Evolutionary conservation across 768 basidiomycete genomes (phyloP).

Genomic region (Suillus occidentalis): DNA sequence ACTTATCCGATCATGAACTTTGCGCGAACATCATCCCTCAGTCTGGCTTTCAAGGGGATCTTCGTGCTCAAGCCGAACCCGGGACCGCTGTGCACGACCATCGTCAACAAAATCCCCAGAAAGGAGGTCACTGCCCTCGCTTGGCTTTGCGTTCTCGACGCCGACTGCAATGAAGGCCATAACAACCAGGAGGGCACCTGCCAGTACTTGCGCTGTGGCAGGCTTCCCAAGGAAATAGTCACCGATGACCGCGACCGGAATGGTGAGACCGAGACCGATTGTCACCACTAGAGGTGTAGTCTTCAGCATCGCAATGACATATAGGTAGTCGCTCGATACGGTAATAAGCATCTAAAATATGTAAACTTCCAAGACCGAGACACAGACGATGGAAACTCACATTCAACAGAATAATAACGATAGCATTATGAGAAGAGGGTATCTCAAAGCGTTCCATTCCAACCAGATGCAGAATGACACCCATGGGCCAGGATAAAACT

Average conservation of each 20-base stretch:
- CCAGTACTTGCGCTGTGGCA: slow-evolving; percentile 55
- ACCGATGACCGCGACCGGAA: slow-evolving; percentile 86
- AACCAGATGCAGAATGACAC: slow-evolving; percentile 69
- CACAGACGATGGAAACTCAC: slow-evolving; percentile 37
- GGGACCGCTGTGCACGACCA: slow-evolving; percentile 3
- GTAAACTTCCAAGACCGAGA: background rate
- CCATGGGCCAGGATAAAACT: slow-evolving; percentile 72
- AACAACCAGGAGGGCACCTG: slow-evolving; percentile 78
- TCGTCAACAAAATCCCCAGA: slow-evolving; percentile 9
- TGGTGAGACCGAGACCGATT: slow-evolving; percentile 88
- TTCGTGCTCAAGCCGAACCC: slow-evolving; percentile 11
- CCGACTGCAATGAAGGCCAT: slow-evolving; percentile 78
- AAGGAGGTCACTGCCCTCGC: slow-evolving; percentile 27
- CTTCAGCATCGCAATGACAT: slow-evolving; percentile 91
- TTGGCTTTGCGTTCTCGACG: slow-evolving; percentile 47
- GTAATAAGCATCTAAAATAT: slow-evolving; percentile 75
- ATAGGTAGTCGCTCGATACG: slow-evolving; percentile 80
- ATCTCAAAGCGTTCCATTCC: slow-evolving; percentile 74
- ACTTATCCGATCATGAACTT: background rate
- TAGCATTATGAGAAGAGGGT: slow-evolving; percentile 52
- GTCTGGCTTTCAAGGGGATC: slow-evolving; percentile 12
- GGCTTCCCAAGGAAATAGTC: slow-evolving; percentile 67
- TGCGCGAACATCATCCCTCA: background rate
- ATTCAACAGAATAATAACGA: slow-evolving; percentile 54
- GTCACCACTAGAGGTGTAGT: slow-evolving; percentile 95